Conservation (phyloP, 2,329 filamentous ascomycete species). For the Pyricularia pennisetigena region DNA sequence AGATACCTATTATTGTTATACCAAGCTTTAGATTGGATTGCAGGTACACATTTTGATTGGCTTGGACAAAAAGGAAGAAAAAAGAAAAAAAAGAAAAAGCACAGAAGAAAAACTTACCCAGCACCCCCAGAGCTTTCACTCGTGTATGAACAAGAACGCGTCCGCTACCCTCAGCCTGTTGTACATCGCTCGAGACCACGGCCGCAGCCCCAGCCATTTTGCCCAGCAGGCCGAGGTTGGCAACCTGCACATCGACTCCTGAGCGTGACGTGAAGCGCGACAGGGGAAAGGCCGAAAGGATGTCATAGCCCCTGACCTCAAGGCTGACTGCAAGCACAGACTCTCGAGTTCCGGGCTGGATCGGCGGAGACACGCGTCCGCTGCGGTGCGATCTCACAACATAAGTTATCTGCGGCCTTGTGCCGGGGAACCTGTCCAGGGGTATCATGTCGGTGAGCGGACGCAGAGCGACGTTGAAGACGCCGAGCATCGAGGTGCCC, state of each 20-base stretch:
- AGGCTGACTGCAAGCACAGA: slow-evolving; percentile 55
- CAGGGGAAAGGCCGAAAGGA: slow-evolving; percentile 66
- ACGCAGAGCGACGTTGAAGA: slow-evolving; percentile 70
- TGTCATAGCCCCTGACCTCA: slow-evolving; percentile 62
- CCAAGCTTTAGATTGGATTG: background rate
- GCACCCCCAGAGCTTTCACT: slow-evolving; percentile 69
- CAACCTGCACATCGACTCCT: slow-evolving; percentile 38
- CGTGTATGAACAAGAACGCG: slow-evolving; percentile 55
- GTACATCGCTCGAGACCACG: slow-evolving; percentile 51
- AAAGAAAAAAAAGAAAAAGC: background rate
- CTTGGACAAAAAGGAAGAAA: background rate
- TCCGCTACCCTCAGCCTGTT: slow-evolving; percentile 31
- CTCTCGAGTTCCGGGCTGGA: slow-evolving; percentile 29
- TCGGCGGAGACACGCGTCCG: slow-evolving; percentile 48
- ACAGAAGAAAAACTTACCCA: slow-evolving; percentile 40
- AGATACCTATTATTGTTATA: slow-evolving; percentile 46
- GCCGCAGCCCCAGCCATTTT: slow-evolving; percentile 90
- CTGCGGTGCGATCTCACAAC: slow-evolving; percentile 64
- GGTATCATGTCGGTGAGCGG: slow-evolving; percentile 59
- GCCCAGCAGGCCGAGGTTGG: slow-evolving; percentile 66
- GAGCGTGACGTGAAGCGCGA: slow-evolving; percentile 45
- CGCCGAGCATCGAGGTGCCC: slow-evolving; percentile 67
- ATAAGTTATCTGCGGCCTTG: slow-evolving; percentile 48
- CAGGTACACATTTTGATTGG: no score
- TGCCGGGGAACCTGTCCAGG: slow-evolving; percentile 64